Evolutionary conservation across 2,329 filamentous ascomycete species (phyloP).

Genomic region (Pseudopyrenochaeta lycopersici): DNA sequence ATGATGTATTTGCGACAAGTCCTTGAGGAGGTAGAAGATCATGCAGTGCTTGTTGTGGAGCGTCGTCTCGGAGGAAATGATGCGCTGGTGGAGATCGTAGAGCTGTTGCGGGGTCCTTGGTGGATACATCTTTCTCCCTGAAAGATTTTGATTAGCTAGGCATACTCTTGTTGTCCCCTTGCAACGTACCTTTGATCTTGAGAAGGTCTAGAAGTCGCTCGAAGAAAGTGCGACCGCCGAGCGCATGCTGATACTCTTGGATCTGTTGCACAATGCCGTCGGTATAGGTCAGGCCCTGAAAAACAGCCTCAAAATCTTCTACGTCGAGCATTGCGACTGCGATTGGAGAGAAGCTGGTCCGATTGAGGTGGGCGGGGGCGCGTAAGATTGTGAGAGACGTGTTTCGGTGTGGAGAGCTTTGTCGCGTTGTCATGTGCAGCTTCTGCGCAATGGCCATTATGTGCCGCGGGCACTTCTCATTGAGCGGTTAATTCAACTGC

Average conservation of each 20-base stretch:
- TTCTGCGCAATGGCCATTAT: background rate
- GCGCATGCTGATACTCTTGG: slow-evolving; percentile 69
- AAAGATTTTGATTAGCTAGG: slow-evolving; percentile 5
- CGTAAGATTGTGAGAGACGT: slow-evolving; percentile 16
- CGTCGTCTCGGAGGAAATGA: slow-evolving; percentile 71
- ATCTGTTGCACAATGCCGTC: slow-evolving; percentile 63
- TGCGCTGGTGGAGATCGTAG: slow-evolving; percentile 73
- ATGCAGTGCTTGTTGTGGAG: slow-evolving; percentile 83
- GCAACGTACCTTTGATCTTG: slow-evolving; percentile 71
- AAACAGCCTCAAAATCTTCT: slow-evolving; percentile 73
- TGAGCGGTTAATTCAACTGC: too few species aligned
- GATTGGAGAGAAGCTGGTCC: background rate
- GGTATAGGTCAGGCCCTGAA: slow-evolving; percentile 53
- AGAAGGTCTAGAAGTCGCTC: slow-evolving; percentile 78
- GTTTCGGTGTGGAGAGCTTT: slow-evolving; percentile 17
- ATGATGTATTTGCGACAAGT: slow-evolving; percentile 64
- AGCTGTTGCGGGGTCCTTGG: slow-evolving; percentile 74
- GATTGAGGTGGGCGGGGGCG: slow-evolving; percentile 7
- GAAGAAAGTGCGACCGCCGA: slow-evolving; percentile 79
- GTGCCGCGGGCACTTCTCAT: background rate
- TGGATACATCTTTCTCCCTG: slow-evolving; percentile 74
- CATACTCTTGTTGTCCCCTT: background rate
- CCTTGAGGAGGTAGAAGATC: slow-evolving; percentile 83
- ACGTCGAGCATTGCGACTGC: slow-evolving; percentile 66
- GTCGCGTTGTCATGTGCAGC: slow-evolving; percentile 24